A percentile compares a stretch with the other conserved stretches of the same genome.
These are phyloP conservation scores for Flaveria bidentis DNA, from an alignment of 129 eudicot genomes.

Conservation along the genomic window DNA sequence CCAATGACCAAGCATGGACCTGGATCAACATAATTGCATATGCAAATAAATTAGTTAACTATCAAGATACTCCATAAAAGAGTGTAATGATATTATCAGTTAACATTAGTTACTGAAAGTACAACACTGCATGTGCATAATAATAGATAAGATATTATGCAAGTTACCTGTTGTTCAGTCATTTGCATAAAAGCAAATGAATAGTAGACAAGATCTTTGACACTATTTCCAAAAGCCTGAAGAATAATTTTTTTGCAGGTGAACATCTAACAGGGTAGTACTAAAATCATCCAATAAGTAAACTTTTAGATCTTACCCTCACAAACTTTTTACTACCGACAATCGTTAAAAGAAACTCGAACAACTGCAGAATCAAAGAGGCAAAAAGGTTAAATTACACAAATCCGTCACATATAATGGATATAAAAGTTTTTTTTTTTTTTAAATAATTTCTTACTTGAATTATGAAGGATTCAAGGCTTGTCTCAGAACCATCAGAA, in stretches of 20 bases:
- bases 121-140: conserved; percentile 9
- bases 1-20: conserved; percentile 90
- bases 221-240: conserved; percentile 72
- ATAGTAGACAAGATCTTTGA: conserved; percentile 82
- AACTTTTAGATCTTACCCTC: conserved; percentile 51
- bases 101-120: neutral
- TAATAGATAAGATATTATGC: conserved; percentile 3
- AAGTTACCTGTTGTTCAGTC: conserved; percentile 91
- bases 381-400: conserved; percentile 9
- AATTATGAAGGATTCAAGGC: conserved; percentile 86
- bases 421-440: neutral
- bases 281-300: conserved; percentile 3
- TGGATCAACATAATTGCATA: conserved; percentile 21
- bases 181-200: conserved; percentile 88
- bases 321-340: conserved; percentile 72
- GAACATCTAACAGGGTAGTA: conserved; percentile 12
- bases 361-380: conserved; percentile 55
- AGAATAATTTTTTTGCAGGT: neutral
- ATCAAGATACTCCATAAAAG: neutral
- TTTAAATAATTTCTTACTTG: conserved; percentile 49
- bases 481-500: conserved; percentile 96
- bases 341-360: conserved; percentile 78
- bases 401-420: neutral
- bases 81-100: neutral
- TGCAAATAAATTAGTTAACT: conserved; percentile 3